These are phyloP conservation scores for Barbatosphaeria neglecta DNA, from an alignment of 495 filamentous ascomycete species.

Conservation along the genomic window DNA sequence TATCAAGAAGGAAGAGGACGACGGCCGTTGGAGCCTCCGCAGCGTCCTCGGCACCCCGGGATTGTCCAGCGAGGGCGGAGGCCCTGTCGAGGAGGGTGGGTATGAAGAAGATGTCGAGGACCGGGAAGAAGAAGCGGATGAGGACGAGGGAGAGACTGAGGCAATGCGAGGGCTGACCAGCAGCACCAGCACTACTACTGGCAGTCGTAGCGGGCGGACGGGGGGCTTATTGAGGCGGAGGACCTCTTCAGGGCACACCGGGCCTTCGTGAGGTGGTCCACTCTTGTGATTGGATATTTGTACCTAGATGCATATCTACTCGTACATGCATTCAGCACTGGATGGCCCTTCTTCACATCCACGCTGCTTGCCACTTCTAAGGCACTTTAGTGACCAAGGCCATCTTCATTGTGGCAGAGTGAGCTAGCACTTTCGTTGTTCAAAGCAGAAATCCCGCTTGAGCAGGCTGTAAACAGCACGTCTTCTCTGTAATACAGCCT, in stretches of 20 bases:
- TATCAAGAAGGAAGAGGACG: background rate
- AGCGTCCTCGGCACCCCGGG: background rate
- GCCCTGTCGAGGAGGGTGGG: conserved; percentile 11
- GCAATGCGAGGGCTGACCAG: background rate
- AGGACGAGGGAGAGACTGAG: conserved; percentile 28
- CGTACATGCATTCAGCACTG: no score
- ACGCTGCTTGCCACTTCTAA: no score
- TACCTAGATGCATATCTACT: background rate
- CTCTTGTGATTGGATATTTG: background rate
- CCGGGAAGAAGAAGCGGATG: conserved; percentile 8
- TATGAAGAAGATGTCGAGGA: conserved; percentile 13
- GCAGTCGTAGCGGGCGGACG: background rate
- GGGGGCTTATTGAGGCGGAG: background rate
- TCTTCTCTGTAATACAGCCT: no score
- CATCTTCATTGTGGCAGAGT: no score
- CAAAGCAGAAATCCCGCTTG: no score
- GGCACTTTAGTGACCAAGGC: no score
- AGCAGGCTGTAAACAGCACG: no score
- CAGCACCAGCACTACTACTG: background rate
- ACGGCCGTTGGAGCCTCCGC: background rate
- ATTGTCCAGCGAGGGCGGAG: conserved; percentile 2
- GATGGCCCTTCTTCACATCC: no score
- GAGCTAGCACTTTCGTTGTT: no score
- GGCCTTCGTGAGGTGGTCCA: background rate
- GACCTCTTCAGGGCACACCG: background rate